Evolutionary conservation across 2,329 filamentous ascomycete species (phyloP).

Genomic region (Fusarium udum): DNA sequence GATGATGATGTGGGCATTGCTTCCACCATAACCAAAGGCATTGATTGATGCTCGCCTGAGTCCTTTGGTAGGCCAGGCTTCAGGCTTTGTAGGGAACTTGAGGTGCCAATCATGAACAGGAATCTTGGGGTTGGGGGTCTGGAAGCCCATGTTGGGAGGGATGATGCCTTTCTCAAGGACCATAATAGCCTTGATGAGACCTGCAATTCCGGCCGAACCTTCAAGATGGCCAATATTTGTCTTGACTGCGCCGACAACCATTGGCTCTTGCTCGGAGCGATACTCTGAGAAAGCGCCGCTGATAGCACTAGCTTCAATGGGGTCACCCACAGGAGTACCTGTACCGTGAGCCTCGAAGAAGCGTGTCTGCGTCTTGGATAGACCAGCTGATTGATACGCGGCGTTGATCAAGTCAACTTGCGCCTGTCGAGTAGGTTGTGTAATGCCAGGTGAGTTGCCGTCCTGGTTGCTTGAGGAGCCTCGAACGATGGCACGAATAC

Average conservation of each 20-base stretch:
- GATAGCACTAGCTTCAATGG: conserved; percentile 5
- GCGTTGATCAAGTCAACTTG: conserved; percentile 2
- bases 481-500: conserved; percentile 1
- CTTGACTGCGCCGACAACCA: background rate
- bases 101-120: background rate
- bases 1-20: conserved; percentile 4
- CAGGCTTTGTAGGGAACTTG: conserved; percentile 2
- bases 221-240: background rate
- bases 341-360: conserved; percentile 6
- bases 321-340: background rate
- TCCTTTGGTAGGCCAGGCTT: background rate
- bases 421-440: background rate
- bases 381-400: background rate
- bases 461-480: conserved; percentile 1
- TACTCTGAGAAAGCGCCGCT: background rate
- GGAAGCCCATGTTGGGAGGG: background rate
- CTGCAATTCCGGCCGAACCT: background rate
- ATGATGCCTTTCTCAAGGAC: background rate
- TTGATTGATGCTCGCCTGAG: conserved; percentile 5
- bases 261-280: background rate
- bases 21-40: conserved; percentile 11
- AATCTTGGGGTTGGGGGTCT: background rate
- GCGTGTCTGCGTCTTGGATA: background rate
- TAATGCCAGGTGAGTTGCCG: background rate
- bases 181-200: background rate